Evolutionary conservation across 2,329 filamentous ascomycete genomes (phyloP).

Genomic region (Pyricularia sp.): DNA sequence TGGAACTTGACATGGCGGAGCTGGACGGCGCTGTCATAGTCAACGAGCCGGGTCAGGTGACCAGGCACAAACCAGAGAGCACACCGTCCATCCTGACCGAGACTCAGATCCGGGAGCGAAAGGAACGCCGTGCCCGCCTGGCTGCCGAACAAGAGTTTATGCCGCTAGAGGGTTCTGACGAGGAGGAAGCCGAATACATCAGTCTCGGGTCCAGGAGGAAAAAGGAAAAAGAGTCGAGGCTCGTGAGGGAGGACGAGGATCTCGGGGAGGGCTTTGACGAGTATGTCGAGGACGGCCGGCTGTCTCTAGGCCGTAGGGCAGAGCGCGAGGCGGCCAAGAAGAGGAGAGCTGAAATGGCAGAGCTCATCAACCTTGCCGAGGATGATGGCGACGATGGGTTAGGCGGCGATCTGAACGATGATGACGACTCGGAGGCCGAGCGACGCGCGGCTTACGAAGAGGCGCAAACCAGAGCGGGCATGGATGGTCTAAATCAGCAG

Average conservation of each 20-base stretch:
- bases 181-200: constrained; percentile 21
- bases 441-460: constrained; percentile 74
- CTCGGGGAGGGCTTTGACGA: constrained; percentile 88
- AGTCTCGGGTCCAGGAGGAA: constrained; percentile 26
- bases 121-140: constrained; percentile 71
- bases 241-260: constrained; percentile 80
- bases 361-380: constrained; percentile 71
- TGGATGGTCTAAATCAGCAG: constrained; percentile 52
- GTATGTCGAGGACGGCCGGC: constrained; percentile 71
- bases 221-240: constrained; percentile 56
- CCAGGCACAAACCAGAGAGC: constrained; percentile 7
- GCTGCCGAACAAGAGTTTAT: constrained; percentile 58
- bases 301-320: constrained; percentile 66
- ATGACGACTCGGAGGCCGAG: constrained; percentile 60
- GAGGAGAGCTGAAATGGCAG: constrained; percentile 65
- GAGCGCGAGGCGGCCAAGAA: constrained; percentile 56
- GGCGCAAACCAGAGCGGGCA: constrained; percentile 75
- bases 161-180: constrained; percentile 47
- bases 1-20: constrained; percentile 45
- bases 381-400: constrained; percentile 45
- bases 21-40: constrained; percentile 54
- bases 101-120: constrained; percentile 80
- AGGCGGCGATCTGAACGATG: constrained; percentile 44
- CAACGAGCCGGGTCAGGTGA: constrained; percentile 21
- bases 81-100: constrained; percentile 54